Evolutionary conservation across 2,329 filamentous ascomycete species (phyloP), one percentile per base, ranked within the genome.

Genomic region (Penicillium sp.): DNA sequence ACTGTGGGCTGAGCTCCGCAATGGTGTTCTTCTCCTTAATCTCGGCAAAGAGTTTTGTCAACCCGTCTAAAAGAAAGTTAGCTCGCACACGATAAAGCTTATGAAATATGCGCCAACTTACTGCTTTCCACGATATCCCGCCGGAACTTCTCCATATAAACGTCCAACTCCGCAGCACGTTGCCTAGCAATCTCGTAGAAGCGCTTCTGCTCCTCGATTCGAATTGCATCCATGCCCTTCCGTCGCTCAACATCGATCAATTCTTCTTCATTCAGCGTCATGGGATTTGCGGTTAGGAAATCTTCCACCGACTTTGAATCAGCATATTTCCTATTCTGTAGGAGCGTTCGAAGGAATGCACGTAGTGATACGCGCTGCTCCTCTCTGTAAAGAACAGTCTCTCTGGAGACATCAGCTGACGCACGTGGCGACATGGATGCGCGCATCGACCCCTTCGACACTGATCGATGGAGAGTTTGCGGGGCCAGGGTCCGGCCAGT

Each of bases 151-250:
- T 99, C 94, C 94, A 99, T 99, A 69, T 97, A 96, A 22, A 95
- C 89, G 71, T 99, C 94, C 45, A 99, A 79, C 66, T 97, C 94
- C 5, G 89, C 88, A 1, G 94, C 94, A 58, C 94, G 85, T 70
- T 91, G 86, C 59, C 91, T 81, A 8, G 94, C 94, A 67, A 99
- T 92, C 69, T 99, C 92, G 70, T 96, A 99, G 69, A 99, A 99
- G 58, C 86, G 84, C 68, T 86, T 88, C 69, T 99, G 94, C 71
- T 99, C 94, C 65, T 95, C 89, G 46, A 97, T 82, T 40, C 94
- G 85, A 71, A 88, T 89, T 68, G 89, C 86, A 63, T 99, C 94
- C 72, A 96, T 85, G 11, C 83, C 80, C 70, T 92, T 95, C 47
- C 94, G 82, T 52, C 82, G 82, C 56, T 85, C 72, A 28, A 96